phyloP scores from a whole-genome alignment of 2,329 filamentous ascomycete genomes.

The Colletotrichum sp. region DNA sequence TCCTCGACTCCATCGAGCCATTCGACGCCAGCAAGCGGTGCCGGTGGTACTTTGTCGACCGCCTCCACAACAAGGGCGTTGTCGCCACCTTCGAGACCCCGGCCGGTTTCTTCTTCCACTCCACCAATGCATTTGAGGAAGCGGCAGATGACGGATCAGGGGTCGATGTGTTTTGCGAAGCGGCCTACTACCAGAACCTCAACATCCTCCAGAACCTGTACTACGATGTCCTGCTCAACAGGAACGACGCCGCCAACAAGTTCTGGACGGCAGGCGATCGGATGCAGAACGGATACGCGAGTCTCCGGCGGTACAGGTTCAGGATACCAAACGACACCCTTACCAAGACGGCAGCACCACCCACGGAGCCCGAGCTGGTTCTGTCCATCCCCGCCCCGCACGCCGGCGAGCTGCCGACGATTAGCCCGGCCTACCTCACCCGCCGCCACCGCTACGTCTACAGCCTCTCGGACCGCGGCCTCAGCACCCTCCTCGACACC shows the following conservation, averaged over 20 bases:
- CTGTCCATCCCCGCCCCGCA: constrained; percentile 53
- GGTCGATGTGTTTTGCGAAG: constrained; percentile 67
- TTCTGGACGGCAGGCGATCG: constrained; percentile 47
- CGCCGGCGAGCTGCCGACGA: constrained; percentile 67
- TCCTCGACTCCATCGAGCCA: constrained; percentile 69
- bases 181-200: constrained; percentile 65
- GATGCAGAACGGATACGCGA: constrained; percentile 37
- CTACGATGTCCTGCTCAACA: constrained; percentile 69
- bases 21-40: constrained; percentile 63
- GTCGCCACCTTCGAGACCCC: constrained; percentile 71
- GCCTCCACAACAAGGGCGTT: constrained; percentile 64
- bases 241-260: constrained; percentile 47
- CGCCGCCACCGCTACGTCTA: constrained; percentile 66
- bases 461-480: constrained; percentile 58
- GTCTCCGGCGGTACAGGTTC: constrained; percentile 50
- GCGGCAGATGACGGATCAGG: constrained; percentile 35
- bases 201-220: constrained; percentile 73
- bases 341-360: neutral
- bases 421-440: constrained; percentile 62
- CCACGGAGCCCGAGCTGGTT: constrained; percentile 2
- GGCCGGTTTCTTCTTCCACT: constrained; percentile 81
- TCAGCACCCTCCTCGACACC: constrained; percentile 65
- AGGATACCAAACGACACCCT: constrained; percentile 31
- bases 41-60: constrained; percentile 78
- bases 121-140: constrained; percentile 78